phyloP scores from a whole-genome alignment of 306 rosid genomes.

The Castanospermum australe region DNA sequence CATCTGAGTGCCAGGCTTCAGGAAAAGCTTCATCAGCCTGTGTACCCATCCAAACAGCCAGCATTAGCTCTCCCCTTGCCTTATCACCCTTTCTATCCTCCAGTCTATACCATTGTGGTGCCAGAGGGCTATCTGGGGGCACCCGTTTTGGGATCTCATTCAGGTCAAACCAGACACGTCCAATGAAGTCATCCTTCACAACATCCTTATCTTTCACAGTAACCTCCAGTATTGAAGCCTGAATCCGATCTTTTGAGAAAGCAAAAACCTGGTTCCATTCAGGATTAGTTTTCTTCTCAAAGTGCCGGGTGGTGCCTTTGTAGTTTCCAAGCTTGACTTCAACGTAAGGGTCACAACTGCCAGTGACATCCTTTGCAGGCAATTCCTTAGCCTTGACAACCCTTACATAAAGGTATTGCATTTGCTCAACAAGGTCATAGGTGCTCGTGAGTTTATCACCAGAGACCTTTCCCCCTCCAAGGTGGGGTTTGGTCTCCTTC shows the following conservation, averaged over 20 bases:
- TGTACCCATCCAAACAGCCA: conserved; percentile 99
- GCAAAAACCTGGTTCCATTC: conserved; percentile 98
- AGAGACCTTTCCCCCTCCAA: conserved; percentile 88
- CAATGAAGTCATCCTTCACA: conserved; percentile 87
- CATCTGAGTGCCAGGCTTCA: conserved; percentile 98
- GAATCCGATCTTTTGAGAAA: conserved; percentile 84
- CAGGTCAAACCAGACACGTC: conserved; percentile 73
- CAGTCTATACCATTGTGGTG: conserved; percentile 94
- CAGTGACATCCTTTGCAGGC: conserved; percentile 82
- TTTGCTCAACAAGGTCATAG: conserved; percentile 98
- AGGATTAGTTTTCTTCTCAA: conserved; percentile 89
- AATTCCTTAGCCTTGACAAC: conserved; percentile 90
- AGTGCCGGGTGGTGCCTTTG: conserved; percentile 89
- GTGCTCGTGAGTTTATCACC: conserved; percentile 94
- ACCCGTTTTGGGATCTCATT: conserved; percentile 89
- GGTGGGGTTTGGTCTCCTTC: conserved; percentile 98
- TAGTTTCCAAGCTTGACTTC: conserved; percentile 94
- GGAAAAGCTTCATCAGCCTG: conserved; percentile 99
- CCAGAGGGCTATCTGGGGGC: conserved; percentile 94
- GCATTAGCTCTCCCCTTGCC: conserved; percentile 88
- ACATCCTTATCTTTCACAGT: conserved; percentile 89
- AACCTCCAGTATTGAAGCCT: conserved; percentile 83
- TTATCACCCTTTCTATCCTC: conserved; percentile 70
- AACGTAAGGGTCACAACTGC: conserved; percentile 91
- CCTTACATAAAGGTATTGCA: conserved; percentile 96